Base-by-base conservation (phyloP, 495 filamentous ascomycete species). In the Melanomma pulvis-pyrius region DNA sequence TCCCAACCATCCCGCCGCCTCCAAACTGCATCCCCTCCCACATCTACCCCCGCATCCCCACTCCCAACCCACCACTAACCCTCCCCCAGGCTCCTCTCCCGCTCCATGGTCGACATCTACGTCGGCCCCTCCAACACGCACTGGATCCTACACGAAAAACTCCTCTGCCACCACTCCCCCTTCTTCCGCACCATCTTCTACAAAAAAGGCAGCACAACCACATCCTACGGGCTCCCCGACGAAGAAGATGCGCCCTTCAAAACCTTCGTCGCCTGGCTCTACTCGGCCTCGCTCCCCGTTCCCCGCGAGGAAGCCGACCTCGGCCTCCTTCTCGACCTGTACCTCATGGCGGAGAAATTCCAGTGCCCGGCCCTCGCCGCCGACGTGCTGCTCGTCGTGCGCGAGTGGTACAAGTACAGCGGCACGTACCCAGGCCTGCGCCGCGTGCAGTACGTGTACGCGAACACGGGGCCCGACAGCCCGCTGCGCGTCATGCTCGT, bases 401-500 rank as follows among this genome's bases (percentile, higher is more conserved):
- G 79, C 21, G 71, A 73, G 21, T 82, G 71, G 68, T 82, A 82
- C 70, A 78, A 78, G 56, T 73, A 75, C 57, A 74, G 73, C 13
- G 73, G 78, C 32, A 77, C 77, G 47, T 82, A 80, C 69, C 81
- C 81, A 0, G 78, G 77, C 4, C 62, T 82, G 46, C 68, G 81
- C n/a, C 71, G 81, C 11, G 80, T 82, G 71, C 81, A 82, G 65
- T 82, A 82, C 58, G 73, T 82, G 48, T 82, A 82, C 59, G 72
- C 78, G 19, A 82, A 82, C 61, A 82, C 81, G 9, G 73, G 76
- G 46, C 63, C 74, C 13, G 78, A 78, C n/a, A 76, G 73, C 21
- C 70, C 75, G 50, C 78, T 82, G 80, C 78, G 81, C n/a, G 71
- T 76, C 54, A 73, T 82, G 76, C 74, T 82, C 65, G 80, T 82